These are phyloP conservation scores for Camellia granthamiana DNA, from an alignment of 148 eudicot species.

Conservation along the genomic window DNA sequence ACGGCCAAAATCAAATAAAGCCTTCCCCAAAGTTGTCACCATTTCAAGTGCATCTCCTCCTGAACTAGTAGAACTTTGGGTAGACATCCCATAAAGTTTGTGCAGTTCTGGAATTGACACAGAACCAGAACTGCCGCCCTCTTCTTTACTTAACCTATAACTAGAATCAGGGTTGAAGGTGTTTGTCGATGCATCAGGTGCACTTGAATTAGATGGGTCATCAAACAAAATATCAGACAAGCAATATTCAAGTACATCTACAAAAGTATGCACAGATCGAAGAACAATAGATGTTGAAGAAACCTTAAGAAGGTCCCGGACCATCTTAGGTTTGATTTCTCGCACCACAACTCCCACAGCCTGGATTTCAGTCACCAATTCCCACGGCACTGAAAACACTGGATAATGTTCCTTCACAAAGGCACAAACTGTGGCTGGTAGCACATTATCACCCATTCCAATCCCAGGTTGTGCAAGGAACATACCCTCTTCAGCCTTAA, in stretches of 20 bases:
- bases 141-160: conserved; percentile 26
- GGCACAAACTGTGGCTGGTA: conserved; percentile 89
- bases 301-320: conserved; percentile 87
- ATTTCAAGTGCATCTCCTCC: conserved; percentile 93
- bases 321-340: conserved; percentile 98
- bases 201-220: conserved; percentile 32
- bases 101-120: conserved; percentile 44
- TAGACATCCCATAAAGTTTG: conserved; percentile 52
- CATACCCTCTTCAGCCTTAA: conserved; percentile 95
- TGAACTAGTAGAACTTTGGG: conserved; percentile 49
- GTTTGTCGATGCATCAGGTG: conserved; percentile 30
- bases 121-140: conserved; percentile 35
- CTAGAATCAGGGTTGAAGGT: conserved; percentile 22
- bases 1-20: conserved; percentile 89
- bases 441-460: conserved; percentile 69
- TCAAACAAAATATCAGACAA: conserved; percentile 72
- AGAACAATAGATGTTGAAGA: conserved; percentile 65
- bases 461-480: conserved; percentile 91
- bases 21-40: conserved; percentile 84
- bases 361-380: conserved; percentile 85
- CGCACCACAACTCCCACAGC: conserved; percentile 74
- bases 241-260: conserved; percentile 96
- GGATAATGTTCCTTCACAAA: conserved; percentile 99
- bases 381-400: conserved; percentile 98
- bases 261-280: conserved; percentile 68